Base-by-base conservation (phyloP, 2,329 filamentous ascomycete genomes). In the Colletotrichum magnum region DNA sequence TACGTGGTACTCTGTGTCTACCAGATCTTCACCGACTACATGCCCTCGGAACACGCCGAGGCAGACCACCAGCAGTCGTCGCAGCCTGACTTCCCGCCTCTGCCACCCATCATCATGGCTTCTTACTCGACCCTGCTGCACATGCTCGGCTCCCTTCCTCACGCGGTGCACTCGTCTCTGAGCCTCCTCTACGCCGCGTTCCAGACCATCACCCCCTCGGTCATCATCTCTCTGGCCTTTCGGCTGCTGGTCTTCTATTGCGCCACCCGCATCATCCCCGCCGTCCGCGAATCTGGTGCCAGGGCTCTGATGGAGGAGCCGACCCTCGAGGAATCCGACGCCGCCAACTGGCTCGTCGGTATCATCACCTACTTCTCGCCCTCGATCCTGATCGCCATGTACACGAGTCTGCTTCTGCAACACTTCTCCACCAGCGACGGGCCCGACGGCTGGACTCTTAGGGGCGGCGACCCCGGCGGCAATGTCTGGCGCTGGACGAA, bases 1-100 rank as follows among this genome's bases (percentile, higher is more conserved):
- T 99, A 99, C 81, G 90, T 98, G 70, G 96, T 97, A n/a, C 91
- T 99, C 71, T 98, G 95, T 84, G 93, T 98, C 77, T 99, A 98
- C 83, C 96, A 99, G 81, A 98, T 98, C 80, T 98, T 98, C 81
- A 99, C 96, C 75, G 96, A 99, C 82, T 98, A 98, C 82, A 90
- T 95, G 74, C 94, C 96, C 3, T 95, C 93, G 5, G 81, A 88
- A 18, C 90, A 88, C n/a, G 84, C 87, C 32, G 82, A 85, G 3
- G 81, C 85, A 4, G 86, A 86, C 54, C 82, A 82, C 69, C 79
- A 85, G 58, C 81, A 83, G 39, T 78, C 82, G 2, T 77, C 88
- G 15, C 92, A 97, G 69, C 90, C 93, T n/a, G 95, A 97, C 28
- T 96, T 98, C 71, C 96, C 96, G 47, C 96, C 96, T n/a, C 86